Base-by-base conservation (phyloP, 2,329 filamentous ascomycete species). In the Drechslerella dactyloides region DNA sequence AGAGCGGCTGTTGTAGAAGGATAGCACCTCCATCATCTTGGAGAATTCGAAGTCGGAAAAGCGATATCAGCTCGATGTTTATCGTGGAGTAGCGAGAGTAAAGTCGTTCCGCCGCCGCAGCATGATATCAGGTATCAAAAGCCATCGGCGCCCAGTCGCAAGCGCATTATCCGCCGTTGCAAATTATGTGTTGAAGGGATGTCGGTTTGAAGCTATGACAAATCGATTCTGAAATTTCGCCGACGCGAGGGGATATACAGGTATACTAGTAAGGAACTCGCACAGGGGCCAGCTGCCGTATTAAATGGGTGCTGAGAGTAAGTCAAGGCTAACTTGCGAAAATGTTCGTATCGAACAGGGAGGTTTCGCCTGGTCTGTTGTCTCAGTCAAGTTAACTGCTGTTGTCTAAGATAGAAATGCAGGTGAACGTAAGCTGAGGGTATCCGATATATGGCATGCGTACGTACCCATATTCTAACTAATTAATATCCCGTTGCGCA, bases 21-120 rank as follows among this genome's bases (percentile, higher is more conserved):
- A 65, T 55, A 72, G 60, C 21, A 72, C 23, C 60, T 56, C 68
- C 33, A 60, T 61, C 68, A 72, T 72, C 55, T 60, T 58, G 54
- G 19, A 11, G 48, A 30, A 2, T 40, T 23, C 24, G 30, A 37
- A 10, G 15, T 19, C 19, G 13, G 37, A 35, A 40, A 17, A 1
- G 24, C 19, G 46, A 15, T 53, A 2, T 40, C 1, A 23, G 30
- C 30, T 10, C 6, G 15, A 35, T 51, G 17, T 23, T 42, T 27
- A 13, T 44, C 30, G 15, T 24, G 21, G 13, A 24, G 21, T 23
- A 42, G 19, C 10, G 40, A 58, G 17, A 19, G 6, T 5, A 19
- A 48, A 44, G 21, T 21, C 11, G 44, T 48, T 48, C 44, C 44
- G n/a, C 17, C 8, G n/a, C 8, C 44, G 6, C 19, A 21, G 44